phyloP scores from a whole-genome alignment of 2,329 filamentous ascomycete genomes.

The Leptographium radiaticola region DNA sequence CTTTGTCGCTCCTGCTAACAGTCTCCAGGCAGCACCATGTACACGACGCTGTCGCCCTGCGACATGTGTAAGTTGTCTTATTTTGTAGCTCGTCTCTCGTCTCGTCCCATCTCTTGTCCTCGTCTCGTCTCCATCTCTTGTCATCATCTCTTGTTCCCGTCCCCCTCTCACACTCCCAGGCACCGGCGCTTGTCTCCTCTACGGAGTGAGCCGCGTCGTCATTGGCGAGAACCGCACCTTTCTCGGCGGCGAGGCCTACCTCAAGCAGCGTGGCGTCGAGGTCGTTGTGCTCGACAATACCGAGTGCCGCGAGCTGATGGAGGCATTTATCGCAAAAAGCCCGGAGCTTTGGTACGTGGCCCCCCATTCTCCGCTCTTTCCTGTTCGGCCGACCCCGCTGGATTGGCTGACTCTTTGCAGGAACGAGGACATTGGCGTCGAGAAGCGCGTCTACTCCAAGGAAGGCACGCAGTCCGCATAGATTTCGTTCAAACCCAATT shows the following conservation, averaged over 20 bases:
- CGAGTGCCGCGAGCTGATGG: conserved; percentile 57
- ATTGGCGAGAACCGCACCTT: conserved; percentile 69
- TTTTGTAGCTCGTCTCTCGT: too few species aligned
- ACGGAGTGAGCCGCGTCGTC: conserved; percentile 61
- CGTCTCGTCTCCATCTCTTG: not conserved
- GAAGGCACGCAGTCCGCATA: conserved; percentile 10
- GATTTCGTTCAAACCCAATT: too few species aligned
- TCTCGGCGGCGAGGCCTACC: conserved; percentile 57
- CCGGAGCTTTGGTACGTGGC: conserved; percentile 53
- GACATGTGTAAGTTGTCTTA: conserved; percentile 53
- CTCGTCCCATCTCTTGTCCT: not conserved
- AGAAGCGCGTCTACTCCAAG: conserved; percentile 27
- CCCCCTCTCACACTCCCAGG: conserved; percentile 13
- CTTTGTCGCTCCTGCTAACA: not conserved
- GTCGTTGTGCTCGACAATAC: conserved; percentile 56
- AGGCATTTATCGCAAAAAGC: conserved; percentile 57
- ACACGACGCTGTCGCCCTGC: conserved; percentile 67
- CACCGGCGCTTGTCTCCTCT: conserved; percentile 64
- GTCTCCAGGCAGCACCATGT: conserved; percentile 55
- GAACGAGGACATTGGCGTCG: conserved; percentile 47
- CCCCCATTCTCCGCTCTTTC: not conserved
- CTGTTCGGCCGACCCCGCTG: not conserved
- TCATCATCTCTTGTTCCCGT: not conserved
- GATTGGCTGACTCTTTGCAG: conserved; percentile 18
- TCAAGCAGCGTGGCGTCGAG: conserved; percentile 55